Evolutionary conservation across 441 rosid genomes (phyloP), one percentile per base, ranked within the genome.

Genomic region (Erodium texanum): DNA sequence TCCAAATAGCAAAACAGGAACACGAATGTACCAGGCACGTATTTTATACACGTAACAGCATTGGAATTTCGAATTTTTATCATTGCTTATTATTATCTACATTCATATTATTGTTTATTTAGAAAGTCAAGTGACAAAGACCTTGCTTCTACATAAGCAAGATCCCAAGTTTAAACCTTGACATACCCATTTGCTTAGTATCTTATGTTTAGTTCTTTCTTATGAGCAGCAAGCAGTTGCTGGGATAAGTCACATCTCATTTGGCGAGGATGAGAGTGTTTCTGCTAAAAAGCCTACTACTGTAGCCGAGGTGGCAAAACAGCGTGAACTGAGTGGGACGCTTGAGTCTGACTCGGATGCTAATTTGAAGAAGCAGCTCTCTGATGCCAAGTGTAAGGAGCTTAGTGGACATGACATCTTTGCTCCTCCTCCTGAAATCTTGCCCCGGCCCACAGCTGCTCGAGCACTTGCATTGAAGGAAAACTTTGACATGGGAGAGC

Each of bases 401-500:
- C 89, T 94, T 18, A 89, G 86, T 64, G 99, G 99, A 56, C 91
- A 92, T 74, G 88, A 94, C 79, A 92, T 94, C 72, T 94, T 94
- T 73, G 97, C 97, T 0, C 91, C 98, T 24, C 99, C 97, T 61
- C 97, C 93, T 6, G 97, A 91, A 82, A 94, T 89, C 56, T 76
- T 85, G 70, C 94, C 99, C 0, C 85, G 98, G 23, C 82, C 88
- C 4, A 76, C 87, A 64, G 73, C 87, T 24, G 85, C 71, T 16
- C 89, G 92, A 1, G 83, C 96, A 8, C 77, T 84, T 80, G 94
- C 90, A 11, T 70, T 74, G 59, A 87, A 87, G 58, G 97, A 90
- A 68, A 89, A 81, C 78, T 83, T 87, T 65, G 79, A 85, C 75
- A 71, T 92, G 78, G 94, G 90, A 65, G 92, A 87, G 73, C 85